Percentiles rank a stretch among this genome's conserved stretches.
phyloP scores from a whole-genome alignment of 2,329 filamentous ascomycete genomes.

The Penicillium sp. region DNA sequence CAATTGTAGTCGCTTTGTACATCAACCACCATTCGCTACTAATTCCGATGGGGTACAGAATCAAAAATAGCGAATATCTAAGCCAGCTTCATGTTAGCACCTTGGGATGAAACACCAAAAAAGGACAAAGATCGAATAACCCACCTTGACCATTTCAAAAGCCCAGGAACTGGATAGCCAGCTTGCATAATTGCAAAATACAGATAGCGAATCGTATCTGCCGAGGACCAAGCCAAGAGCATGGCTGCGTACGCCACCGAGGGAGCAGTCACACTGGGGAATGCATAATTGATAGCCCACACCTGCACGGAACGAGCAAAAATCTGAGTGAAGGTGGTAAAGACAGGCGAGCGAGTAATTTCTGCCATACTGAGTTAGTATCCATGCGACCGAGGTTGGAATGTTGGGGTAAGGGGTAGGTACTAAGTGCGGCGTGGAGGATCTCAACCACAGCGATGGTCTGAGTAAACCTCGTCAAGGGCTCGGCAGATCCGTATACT shows the following conservation, averaged over 20 bases:
- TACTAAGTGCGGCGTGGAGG: constrained; percentile 27
- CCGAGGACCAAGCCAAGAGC: constrained; percentile 29
- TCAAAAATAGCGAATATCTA: constrained; percentile 31
- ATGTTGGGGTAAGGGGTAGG: not conserved
- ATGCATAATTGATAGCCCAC: constrained; percentile 32
- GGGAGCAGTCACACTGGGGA: constrained; percentile 14
- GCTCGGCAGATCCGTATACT: constrained; percentile 25
- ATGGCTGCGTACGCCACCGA: constrained; percentile 25
- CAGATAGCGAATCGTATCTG: constrained; percentile 26
- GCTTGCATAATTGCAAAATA: constrained; percentile 27
- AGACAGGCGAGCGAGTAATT: constrained; percentile 28
- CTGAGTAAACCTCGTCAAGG: constrained; percentile 27
- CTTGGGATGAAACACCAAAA: not conserved
- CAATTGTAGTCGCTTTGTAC: constrained; percentile 20
- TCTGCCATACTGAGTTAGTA: constrained; percentile 15
- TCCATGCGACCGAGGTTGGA: not conserved
- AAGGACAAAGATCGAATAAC: not conserved
- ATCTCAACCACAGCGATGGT: constrained; percentile 27
- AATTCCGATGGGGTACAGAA: constrained; percentile 30
- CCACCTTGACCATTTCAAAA: constrained; percentile 26
- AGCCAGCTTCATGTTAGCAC: not conserved
- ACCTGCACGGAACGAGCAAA: constrained; percentile 33
- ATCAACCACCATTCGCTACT: constrained; percentile 32
- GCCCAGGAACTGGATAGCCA: constrained; percentile 9
- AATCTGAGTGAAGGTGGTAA: constrained; percentile 32